phyloP scores from a whole-genome alignment of 108 stramenopile genomes.

The Fistulifera pelliculosa region DNA sequence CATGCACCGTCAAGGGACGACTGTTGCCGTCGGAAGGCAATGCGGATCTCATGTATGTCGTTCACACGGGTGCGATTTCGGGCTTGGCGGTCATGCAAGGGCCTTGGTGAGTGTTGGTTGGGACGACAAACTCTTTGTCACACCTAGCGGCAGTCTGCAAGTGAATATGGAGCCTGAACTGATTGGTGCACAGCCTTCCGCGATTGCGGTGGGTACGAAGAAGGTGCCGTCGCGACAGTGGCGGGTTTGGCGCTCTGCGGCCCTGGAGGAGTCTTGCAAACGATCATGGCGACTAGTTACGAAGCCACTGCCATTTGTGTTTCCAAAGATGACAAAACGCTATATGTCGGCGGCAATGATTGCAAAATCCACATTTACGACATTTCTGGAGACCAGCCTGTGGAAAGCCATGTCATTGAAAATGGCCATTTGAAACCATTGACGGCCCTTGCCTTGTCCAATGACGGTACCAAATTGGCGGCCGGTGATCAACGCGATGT shows the following conservation, averaged over 20 bases:
- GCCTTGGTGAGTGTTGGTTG: conserved; percentile 76
- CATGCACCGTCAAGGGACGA: conserved; percentile 27
- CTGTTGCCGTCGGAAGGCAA: conserved; percentile 27
- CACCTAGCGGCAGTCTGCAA: conserved; percentile 10
- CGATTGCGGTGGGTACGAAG: conserved; percentile 48
- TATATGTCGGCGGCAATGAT: conserved; percentile 91
- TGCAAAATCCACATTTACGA: conserved; percentile 83
- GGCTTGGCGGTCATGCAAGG: conserved; percentile 36
- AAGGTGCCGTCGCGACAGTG: conserved; percentile 72
- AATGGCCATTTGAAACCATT: conserved; percentile 68
- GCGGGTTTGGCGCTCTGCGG: conserved; percentile 47
- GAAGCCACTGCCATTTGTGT: conserved; percentile 66
- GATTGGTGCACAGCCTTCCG: conserved; percentile 76
- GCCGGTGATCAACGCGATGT: conserved; percentile 78
- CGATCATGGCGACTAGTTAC: conserved; percentile 42
- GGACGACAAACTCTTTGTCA: conserved; percentile 81
- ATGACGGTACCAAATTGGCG: conserved; percentile 78
- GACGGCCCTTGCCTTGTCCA: conserved; percentile 74
- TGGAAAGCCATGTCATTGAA: conserved; percentile 48
- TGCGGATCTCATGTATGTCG: conserved; percentile 33
- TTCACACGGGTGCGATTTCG: conserved; percentile 67
- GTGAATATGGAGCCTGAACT: conserved; percentile 5
- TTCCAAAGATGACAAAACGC: conserved; percentile 57
- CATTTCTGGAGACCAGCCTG: conserved; percentile 11
- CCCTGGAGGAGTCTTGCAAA: conserved; percentile 13